Evolutionary conservation across 176 grass and related monocot species (phyloP).

Genomic region (Musa itinerans): DNA sequence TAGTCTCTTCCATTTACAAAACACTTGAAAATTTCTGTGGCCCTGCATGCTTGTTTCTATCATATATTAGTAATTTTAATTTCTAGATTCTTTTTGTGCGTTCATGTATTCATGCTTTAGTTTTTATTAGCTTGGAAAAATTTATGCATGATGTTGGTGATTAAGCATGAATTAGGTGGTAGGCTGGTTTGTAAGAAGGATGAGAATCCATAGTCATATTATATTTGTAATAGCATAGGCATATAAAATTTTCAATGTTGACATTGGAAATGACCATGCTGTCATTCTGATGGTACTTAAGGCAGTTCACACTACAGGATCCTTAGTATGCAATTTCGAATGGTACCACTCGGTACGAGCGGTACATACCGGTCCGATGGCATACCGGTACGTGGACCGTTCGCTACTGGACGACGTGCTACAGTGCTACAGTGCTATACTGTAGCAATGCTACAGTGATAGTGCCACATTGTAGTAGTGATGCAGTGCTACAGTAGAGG

Average conservation of each 20-base stretch:
- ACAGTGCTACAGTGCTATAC: too few relatives aligned
- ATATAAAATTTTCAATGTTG: neutral
- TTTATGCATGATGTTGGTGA: neutral
- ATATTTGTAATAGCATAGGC: neutral
- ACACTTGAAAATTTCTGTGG: too few relatives aligned
- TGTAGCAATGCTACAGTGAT: too few relatives aligned
- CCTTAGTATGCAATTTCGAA: too few relatives aligned
- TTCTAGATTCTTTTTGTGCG: neutral
- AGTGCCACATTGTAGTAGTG: too few relatives aligned
- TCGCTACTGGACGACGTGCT: too few relatives aligned
- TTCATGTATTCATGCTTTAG: constrained; percentile 7
- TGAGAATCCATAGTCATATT: neutral
- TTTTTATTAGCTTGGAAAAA: constrained; percentile 6
- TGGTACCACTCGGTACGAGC: too few relatives aligned
- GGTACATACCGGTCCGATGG: too few relatives aligned
- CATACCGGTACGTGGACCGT: too few relatives aligned
- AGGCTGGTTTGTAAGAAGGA: neutral
- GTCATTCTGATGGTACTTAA: neutral
- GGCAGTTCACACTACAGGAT: neutral
- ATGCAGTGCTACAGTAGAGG: too few relatives aligned
- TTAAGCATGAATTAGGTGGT: neutral
- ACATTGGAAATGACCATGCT: neutral
- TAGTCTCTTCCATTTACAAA: neutral
- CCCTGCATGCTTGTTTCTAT: neutral
- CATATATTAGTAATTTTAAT: neutral